Evolutionary conservation across 352 stramenopile species (phyloP).

Genomic region (Phytopythium delawarense): DNA sequence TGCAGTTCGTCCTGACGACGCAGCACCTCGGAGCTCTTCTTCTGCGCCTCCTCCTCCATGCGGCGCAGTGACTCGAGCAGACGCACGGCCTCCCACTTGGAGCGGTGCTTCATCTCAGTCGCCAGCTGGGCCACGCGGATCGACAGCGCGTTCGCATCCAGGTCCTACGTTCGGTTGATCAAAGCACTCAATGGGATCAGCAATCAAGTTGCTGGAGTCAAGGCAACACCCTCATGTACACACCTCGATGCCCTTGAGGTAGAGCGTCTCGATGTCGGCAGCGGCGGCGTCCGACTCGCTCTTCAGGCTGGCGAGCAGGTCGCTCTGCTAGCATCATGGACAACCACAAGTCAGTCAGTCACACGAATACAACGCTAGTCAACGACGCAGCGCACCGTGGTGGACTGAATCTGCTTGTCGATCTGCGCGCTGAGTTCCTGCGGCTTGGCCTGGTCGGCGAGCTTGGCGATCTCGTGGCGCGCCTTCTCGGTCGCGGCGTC

Average conservation of each 20-base stretch:
- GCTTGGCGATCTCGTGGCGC: slow-evolving; percentile 54
- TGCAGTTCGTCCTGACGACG: slow-evolving; percentile 61
- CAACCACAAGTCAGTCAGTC: background rate
- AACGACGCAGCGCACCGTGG: slow-evolving; percentile 33
- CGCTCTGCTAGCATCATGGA: slow-evolving; percentile 29
- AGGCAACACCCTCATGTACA: slow-evolving; percentile 5
- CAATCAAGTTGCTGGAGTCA: background rate
- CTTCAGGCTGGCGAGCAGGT: slow-evolving; percentile 57
- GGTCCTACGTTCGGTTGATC: slow-evolving; percentile 29
- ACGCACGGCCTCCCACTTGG: slow-evolving; percentile 79
- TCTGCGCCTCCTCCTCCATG: slow-evolving; percentile 78
- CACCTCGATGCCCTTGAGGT: slow-evolving; percentile 66
- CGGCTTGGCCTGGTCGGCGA: slow-evolving; percentile 43
- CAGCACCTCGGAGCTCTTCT: slow-evolving; percentile 64
- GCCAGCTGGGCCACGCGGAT: slow-evolving; percentile 75
- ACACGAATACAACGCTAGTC: background rate
- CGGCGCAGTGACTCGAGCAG: slow-evolving; percentile 65
- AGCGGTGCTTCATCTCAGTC: slow-evolving; percentile 86
- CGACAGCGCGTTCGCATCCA: slow-evolving; percentile 64
- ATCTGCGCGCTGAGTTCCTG: slow-evolving; percentile 39
- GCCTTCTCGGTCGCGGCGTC: slow-evolving; percentile 56
- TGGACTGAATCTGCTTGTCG: slow-evolving; percentile 63
- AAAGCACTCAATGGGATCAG: background rate
- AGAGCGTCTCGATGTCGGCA: slow-evolving; percentile 71
- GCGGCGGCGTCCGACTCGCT: slow-evolving; percentile 49